A percentile compares a stretch with the other conserved stretches of the same genome.
Evolutionary conservation across 2,329 filamentous ascomycete species (phyloP).

Genomic region (Calonectria ilicicola): DNA sequence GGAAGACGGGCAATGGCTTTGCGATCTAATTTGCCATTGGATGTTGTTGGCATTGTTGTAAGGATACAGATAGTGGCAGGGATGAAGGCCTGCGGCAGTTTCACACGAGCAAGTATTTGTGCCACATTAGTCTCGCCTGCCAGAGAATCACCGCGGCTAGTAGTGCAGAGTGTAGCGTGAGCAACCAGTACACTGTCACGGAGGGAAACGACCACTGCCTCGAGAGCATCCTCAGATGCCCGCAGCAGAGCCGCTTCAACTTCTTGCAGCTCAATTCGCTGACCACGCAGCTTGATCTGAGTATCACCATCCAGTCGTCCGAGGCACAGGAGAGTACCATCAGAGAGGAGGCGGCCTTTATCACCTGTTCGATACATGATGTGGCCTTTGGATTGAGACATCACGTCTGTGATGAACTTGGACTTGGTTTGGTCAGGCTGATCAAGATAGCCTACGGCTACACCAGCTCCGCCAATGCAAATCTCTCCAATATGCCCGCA

Average conservation of each 20-base stretch:
- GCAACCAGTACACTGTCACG: conserved; percentile 14
- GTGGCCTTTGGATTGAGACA: not conserved
- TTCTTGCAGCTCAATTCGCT: conserved; percentile 15
- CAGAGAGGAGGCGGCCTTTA: conserved; percentile 7
- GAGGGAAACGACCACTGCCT: conserved; percentile 12
- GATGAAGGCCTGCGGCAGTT: conserved; percentile 44
- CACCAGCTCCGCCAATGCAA: conserved; percentile 48
- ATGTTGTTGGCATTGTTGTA: conserved; percentile 38
- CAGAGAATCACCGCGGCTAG: not conserved
- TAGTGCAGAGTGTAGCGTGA: conserved; percentile 10
- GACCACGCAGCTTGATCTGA: conserved; percentile 16
- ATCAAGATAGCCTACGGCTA: conserved; percentile 53
- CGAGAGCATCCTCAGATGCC: not conserved
- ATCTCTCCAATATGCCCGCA: conserved; percentile 29
- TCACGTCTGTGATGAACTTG: conserved; percentile 9
- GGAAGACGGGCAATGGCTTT: conserved; percentile 31
- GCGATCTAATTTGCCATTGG: conserved; percentile 43
- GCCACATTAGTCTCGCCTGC: conserved; percentile 20
- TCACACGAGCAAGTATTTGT: conserved; percentile 19
- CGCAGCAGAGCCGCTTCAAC: conserved; percentile 9
- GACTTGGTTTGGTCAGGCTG: conserved; percentile 17
- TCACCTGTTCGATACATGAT: conserved; percentile 15
- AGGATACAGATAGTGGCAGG: conserved; percentile 40
- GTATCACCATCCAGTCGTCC: conserved; percentile 15
- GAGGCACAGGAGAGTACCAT: conserved; percentile 9